phyloP scores from a whole-genome alignment of 1,284 basidiomycete genomes.

The Naganishia sp. region DNA sequence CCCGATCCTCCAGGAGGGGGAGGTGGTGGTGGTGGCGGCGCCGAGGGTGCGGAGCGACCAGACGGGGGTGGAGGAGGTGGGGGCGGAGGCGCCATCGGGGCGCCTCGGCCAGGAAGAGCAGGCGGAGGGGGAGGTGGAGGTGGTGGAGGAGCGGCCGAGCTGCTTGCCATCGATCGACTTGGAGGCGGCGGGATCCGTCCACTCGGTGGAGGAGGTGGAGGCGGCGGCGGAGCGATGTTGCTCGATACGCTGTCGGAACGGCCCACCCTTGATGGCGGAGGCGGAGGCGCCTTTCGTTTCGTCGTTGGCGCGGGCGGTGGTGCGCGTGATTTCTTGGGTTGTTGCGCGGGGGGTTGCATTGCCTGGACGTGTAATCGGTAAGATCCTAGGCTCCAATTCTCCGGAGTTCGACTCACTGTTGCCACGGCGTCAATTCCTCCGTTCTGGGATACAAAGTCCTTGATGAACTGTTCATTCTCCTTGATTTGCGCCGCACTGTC shows the following conservation, averaged over 20 bases:
- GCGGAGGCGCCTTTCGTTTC: conserved; percentile 52
- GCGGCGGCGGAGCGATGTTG: conserved; percentile 35
- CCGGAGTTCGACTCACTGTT: conserved; percentile 1
- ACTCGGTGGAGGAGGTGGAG: conserved; percentile 51
- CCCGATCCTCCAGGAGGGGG: conserved; percentile 65
- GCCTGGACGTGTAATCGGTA: conserved; percentile 47
- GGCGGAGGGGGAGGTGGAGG: conserved; percentile 49
- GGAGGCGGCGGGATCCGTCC: conserved; percentile 48
- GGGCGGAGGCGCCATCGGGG: conserved; percentile 42
- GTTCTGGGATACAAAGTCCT: conserved; percentile 71
- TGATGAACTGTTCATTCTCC: conserved; percentile 86
- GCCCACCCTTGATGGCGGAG: conserved; percentile 51
- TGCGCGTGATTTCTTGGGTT: conserved; percentile 12
- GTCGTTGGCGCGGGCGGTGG: conserved; percentile 46
- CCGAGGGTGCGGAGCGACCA: conserved; percentile 33
- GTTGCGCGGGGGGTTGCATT: conserved; percentile 10
- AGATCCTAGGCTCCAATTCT: conserved; percentile 39
- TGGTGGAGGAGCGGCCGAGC: conserved; percentile 44
- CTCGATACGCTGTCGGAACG: conserved; percentile 24
- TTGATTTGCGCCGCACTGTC: conserved; percentile 61
- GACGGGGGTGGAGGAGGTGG: conserved; percentile 45
- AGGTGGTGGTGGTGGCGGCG: conserved; percentile 46
- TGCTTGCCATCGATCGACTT: conserved; percentile 29
- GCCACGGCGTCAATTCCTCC: conserved; percentile 52
- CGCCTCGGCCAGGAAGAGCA: conserved; percentile 30